phyloP scores from a whole-genome alignment of 2,329 filamentous ascomycete genomes.

The Cytospora paraplurivora region DNA sequence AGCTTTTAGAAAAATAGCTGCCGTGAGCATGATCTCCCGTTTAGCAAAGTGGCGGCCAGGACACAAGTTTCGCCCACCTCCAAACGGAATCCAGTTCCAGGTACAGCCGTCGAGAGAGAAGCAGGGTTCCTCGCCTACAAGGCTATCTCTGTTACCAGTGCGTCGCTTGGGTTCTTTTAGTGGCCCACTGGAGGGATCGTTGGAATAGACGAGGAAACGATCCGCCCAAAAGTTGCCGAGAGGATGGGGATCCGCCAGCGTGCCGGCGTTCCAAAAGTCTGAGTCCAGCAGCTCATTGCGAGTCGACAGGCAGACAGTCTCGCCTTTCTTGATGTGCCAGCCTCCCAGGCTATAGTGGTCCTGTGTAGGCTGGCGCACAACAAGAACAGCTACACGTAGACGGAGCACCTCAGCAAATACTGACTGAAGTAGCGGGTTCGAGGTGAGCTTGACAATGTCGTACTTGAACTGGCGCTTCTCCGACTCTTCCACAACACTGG shows the following conservation, averaged over 20 bases:
- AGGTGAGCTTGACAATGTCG: slow-evolving; percentile 3
- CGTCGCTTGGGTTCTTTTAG: not conserved
- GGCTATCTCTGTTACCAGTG: not conserved
- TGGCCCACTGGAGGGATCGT: slow-evolving; percentile 4
- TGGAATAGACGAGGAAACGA: slow-evolving; percentile 1
- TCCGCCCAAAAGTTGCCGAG: slow-evolving; percentile 1
- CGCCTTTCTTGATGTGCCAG: slow-evolving; percentile 4
- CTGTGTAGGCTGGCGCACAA: slow-evolving; percentile 2
- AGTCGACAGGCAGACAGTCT: slow-evolving; percentile 1
- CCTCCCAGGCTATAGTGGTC: not conserved
- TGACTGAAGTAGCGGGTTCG: not conserved
- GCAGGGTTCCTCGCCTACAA: not conserved
- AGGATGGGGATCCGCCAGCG: not conserved
- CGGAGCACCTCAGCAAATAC: slow-evolving; percentile 2
- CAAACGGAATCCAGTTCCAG: slow-evolving; percentile 3
- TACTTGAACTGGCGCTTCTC: slow-evolving; percentile 2
- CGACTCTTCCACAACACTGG: not conserved
- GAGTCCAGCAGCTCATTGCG: not conserved
- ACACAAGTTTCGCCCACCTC: slow-evolving; percentile 34
- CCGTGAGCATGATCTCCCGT: slow-evolving; percentile 40
- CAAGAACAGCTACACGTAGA: slow-evolving; percentile 3
- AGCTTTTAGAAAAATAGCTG: slow-evolving; percentile 36
- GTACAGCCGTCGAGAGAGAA: slow-evolving; percentile 4
- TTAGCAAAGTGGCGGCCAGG: slow-evolving; percentile 46
- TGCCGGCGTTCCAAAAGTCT: slow-evolving; percentile 4